A percentile compares a stretch with the other conserved stretches of the same genome.
phyloP scores from a whole-genome alignment of 768 basidiomycete species.

The Sutorius australiensis region DNA sequence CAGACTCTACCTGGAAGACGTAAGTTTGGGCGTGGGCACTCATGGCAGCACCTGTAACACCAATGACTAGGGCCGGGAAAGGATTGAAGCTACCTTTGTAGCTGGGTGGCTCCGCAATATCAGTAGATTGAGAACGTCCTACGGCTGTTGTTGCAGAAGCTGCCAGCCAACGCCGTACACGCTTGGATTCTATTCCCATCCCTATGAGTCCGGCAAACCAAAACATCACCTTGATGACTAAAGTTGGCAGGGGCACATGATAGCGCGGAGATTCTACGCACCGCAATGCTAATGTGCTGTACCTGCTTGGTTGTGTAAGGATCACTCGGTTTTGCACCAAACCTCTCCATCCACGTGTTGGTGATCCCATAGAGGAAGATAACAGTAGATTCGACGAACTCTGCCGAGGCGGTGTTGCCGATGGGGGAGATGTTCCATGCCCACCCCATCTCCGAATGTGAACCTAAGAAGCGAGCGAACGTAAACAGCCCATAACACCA shows the following conservation, averaged over 20 bases:
- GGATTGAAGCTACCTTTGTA: conserved; percentile 84
- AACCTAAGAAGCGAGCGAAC: conserved; percentile 93
- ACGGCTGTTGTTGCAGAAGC: conserved; percentile 45
- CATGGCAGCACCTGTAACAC: conserved; percentile 94
- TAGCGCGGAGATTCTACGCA: conserved; percentile 30
- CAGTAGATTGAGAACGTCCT: conserved; percentile 18
- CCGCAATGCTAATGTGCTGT: conserved; percentile 93
- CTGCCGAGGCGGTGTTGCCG: conserved; percentile 53
- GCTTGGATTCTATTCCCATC: conserved; percentile 82
- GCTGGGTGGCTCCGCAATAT: conserved; percentile 62
- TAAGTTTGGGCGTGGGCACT: conserved; percentile 87
- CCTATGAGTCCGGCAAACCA: conserved; percentile 90
- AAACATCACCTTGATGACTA: conserved; percentile 67
- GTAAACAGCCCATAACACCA: conserved; percentile 86
- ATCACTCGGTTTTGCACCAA: conserved; percentile 75
- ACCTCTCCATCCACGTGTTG: conserved; percentile 97
- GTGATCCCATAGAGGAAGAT: conserved; percentile 88
- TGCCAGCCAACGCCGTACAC: conserved; percentile 70
- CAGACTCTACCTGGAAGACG: conserved; percentile 66
- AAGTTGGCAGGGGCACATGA: neutral
- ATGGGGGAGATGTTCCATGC: conserved; percentile 82
- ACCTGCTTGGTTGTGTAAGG: conserved; percentile 89
- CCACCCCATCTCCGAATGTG: conserved; percentile 86
- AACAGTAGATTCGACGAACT: conserved; percentile 72
- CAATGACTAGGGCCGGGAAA: conserved; percentile 89